Evolutionary conservation across 805 yeast species (phyloP).

Genomic region (Starmerella sp.): DNA sequence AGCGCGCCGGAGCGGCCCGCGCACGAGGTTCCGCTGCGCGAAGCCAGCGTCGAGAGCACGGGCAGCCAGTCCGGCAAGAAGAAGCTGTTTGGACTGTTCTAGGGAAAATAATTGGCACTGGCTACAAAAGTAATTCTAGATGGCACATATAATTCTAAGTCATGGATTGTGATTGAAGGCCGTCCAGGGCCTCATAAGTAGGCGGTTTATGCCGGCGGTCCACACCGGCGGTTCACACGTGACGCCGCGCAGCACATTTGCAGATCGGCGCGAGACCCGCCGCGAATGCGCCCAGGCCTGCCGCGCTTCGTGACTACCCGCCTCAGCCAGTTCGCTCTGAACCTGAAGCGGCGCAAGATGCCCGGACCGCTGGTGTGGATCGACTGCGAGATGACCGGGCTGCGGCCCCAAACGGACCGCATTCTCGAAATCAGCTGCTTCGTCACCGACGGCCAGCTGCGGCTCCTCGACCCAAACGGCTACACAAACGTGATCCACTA

Average conservation of each 20-base stretch:
- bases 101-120: neutral
- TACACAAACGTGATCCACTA: constrained; percentile 74
- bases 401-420: constrained; percentile 58
- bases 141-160: too few species aligned
- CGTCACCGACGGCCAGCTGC: constrained; percentile 72
- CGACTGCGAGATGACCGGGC: constrained; percentile 98
- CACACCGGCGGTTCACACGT: too few species aligned
- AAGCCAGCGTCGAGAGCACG: neutral
- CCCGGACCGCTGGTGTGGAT: constrained; percentile 62
- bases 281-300: neutral
- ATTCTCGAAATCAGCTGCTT: constrained; percentile 89
- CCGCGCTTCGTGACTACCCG: neutral
- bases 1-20: neutral
- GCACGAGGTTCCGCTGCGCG: neutral
- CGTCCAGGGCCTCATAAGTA: too few species aligned
- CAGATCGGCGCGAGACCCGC: too few species aligned
- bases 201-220: too few species aligned
- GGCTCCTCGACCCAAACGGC: constrained; percentile 53
- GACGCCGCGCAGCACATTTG: too few species aligned
- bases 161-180: too few species aligned
- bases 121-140: too few species aligned
- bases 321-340: neutral
- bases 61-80: neutral
- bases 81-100: constrained; percentile 1
- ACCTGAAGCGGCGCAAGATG: constrained; percentile 3